A percentile compares a stretch with the other conserved stretches of the same genome.
These are phyloP conservation scores for Aspergillus novofumigatus DNA, from an alignment of 2,329 filamentous ascomycete species.

Conservation along the genomic window DNA sequence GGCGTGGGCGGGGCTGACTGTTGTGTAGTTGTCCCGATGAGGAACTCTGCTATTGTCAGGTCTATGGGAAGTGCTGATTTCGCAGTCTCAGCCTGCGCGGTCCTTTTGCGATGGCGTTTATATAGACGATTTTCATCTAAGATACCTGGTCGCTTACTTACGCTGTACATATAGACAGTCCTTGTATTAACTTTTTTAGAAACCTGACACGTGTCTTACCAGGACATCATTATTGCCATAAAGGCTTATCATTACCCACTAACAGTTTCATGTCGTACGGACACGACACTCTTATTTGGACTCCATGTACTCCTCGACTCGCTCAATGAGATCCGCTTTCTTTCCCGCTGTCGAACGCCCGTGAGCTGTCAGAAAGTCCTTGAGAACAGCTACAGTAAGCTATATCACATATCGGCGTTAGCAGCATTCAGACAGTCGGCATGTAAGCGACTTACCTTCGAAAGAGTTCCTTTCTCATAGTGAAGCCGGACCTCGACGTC, in stretches of 20 bases:
- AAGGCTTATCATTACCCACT: not conserved
- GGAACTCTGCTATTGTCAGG: constrained; percentile 34
- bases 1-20: not conserved
- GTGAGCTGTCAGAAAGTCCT: constrained; percentile 44
- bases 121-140: not conserved
- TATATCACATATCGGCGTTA: constrained; percentile 10
- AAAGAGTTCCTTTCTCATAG: constrained; percentile 41
- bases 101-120: not conserved
- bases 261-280: not conserved
- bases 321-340: constrained; percentile 50
- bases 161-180: not conserved
- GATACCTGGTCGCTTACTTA: not conserved
- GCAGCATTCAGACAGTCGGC: not conserved
- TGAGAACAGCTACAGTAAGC: constrained; percentile 46
- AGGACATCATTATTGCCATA: too few species aligned
- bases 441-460: constrained; percentile 29
- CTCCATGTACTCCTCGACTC: constrained; percentile 47
- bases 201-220: too few species aligned
- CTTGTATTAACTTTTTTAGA: not conserved
- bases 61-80: constrained; percentile 31
- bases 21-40: constrained; percentile 30
- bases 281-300: constrained; percentile 27
- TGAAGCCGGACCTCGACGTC: constrained; percentile 39
- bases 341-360: constrained; percentile 43
- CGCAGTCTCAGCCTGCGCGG: not conserved